phyloP scores from a whole-genome alignment of 805 yeast genomes.

The Metschnikowia aberdeeniae region DNA sequence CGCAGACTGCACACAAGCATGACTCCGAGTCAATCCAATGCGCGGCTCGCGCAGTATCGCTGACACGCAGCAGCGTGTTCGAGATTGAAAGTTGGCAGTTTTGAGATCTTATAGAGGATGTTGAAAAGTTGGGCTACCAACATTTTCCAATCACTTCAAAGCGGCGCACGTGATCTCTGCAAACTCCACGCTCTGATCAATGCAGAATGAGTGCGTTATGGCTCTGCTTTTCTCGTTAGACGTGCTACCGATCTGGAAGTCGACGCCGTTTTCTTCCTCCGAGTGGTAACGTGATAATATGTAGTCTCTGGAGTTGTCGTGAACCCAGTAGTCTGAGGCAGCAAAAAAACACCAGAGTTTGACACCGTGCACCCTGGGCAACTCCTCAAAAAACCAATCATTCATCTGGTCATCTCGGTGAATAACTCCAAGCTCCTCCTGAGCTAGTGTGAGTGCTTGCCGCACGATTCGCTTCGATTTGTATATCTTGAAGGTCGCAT shows the following conservation, averaged over 20 bases:
- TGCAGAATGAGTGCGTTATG: constrained; percentile 59
- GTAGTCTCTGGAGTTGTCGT: constrained; percentile 44
- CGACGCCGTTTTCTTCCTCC: constrained; percentile 23
- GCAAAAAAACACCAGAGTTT: constrained; percentile 58
- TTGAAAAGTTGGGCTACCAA: too few relatives aligned
- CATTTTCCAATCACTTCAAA: constrained; percentile 6
- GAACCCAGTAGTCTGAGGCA: constrained; percentile 63
- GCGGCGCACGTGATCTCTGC: constrained; percentile 37
- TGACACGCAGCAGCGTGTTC: too few relatives aligned
- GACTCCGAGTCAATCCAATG: constrained; percentile 17
- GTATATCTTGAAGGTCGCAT: constrained; percentile 41
- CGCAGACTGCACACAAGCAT: constrained; percentile 8
- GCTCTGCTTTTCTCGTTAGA: constrained; percentile 23
- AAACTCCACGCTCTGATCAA: constrained; percentile 50
- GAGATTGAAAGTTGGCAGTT: neutral
- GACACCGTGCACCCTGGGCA: constrained; percentile 19
- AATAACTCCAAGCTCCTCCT: constrained; percentile 55
- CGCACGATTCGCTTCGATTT: constrained; percentile 41
- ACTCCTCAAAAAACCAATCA: constrained; percentile 38
- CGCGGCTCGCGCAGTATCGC: too few relatives aligned
- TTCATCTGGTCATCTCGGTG: constrained; percentile 49
- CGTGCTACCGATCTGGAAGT: constrained; percentile 29
- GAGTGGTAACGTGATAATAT: constrained; percentile 37
- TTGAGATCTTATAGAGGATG: neutral
- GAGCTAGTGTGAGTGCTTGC: constrained; percentile 55